Conservation (phyloP, 2,329 filamentous ascomycete species). For the Didymella glomerata region DNA sequence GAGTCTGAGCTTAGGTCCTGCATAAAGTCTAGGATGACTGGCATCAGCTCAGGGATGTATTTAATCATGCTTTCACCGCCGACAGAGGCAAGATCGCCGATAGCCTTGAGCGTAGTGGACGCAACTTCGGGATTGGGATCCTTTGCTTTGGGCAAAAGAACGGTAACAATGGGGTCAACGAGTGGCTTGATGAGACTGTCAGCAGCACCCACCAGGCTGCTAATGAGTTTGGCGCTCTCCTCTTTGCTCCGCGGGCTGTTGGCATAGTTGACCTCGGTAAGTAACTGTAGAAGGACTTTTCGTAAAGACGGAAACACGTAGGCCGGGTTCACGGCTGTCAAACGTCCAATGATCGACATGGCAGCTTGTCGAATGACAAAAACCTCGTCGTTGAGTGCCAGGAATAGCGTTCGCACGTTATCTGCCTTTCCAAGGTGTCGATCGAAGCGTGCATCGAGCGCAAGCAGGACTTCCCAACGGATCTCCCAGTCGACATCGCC, state of each 20-base stretch:
- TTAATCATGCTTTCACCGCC: slow-evolving; percentile 92
- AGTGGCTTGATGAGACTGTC: slow-evolving; percentile 94
- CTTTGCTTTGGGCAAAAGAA: slow-evolving; percentile 89
- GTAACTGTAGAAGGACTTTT: slow-evolving; percentile 93
- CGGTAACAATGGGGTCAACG: slow-evolving; percentile 93
- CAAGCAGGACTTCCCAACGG: slow-evolving; percentile 83
- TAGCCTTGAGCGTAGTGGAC: slow-evolving; percentile 91
- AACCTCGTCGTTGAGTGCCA: slow-evolving; percentile 93
- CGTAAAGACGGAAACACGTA: slow-evolving; percentile 96
- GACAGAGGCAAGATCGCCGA: slow-evolving; percentile 92
- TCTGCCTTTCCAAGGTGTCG: slow-evolving; percentile 96
- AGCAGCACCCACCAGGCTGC: slow-evolving; percentile 90
- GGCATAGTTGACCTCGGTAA: slow-evolving; percentile 96
- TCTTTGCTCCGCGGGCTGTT: slow-evolving; percentile 95
- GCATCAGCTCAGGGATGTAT: slow-evolving; percentile 93
- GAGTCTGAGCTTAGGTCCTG: slow-evolving; percentile 91
- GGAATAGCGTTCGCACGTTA: slow-evolving; percentile 94
- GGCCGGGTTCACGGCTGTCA: slow-evolving; percentile 90
- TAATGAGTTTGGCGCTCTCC: slow-evolving; percentile 92
- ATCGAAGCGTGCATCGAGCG: slow-evolving; percentile 92
- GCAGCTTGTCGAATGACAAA: slow-evolving; percentile 93
- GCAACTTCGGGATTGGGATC: slow-evolving; percentile 88
- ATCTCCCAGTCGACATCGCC: slow-evolving; percentile 90
- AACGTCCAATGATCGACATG: slow-evolving; percentile 92
- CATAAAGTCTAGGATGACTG: slow-evolving; percentile 89